Conservation (phyloP, 495 filamentous ascomycete genomes). For the Aspergillus leporis region DNA sequence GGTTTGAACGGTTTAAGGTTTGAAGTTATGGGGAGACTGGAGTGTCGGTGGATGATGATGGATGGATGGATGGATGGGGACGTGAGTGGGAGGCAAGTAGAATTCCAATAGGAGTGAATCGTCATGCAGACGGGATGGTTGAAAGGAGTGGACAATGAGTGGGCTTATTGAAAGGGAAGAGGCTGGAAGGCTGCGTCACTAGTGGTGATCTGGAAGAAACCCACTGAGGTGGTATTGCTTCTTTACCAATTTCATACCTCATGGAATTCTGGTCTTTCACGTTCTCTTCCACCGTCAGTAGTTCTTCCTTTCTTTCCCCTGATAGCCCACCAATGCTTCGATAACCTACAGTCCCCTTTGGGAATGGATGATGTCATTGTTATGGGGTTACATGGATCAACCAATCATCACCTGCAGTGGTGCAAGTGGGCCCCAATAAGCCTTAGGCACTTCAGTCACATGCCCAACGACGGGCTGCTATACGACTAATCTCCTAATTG, state of each 20-base stretch:
- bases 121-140: neutral
- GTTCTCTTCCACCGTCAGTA: no score
- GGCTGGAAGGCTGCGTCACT: neutral
- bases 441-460: neutral
- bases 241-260: no score
- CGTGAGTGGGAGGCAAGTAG: no score
- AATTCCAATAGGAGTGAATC: neutral
- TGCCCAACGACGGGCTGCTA: no score
- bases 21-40: neutral
- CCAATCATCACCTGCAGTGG: neutral
- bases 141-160: neutral
- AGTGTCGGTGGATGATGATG: neutral
- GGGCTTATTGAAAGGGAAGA: neutral
- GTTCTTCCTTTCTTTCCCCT: neutral
- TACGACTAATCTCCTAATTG: no score
- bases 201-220: neutral
- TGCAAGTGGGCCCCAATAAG: neutral
- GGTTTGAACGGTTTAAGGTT: conserved; percentile 1
- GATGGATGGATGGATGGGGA: neutral
- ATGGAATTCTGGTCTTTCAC: no score
- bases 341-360: neutral
- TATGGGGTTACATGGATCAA: neutral
- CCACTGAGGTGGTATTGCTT: no score
- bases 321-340: neutral
- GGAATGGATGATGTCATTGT: neutral